Conservation (phyloP, 73 alveolate genomes). For the Tetrahymena elliotti region DNA sequence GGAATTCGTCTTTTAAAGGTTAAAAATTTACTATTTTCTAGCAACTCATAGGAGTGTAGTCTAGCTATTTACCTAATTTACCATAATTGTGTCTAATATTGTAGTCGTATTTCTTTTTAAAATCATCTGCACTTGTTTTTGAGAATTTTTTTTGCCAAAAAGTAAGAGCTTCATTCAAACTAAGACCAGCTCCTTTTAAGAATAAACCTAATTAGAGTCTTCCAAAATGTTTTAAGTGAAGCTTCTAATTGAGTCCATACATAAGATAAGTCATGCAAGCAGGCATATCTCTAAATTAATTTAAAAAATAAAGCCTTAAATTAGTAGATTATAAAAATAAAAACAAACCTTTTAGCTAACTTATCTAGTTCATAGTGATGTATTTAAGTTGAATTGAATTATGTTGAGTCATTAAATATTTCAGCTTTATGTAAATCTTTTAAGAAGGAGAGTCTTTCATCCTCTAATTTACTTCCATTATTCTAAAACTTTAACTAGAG, state of each 20-base stretch:
- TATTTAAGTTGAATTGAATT: not conserved
- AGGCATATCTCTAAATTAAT: conserved; percentile 51
- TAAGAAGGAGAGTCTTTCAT: not conserved
- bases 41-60: conserved; percentile 85
- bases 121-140: conserved; percentile 69
- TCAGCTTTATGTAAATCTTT: not conserved
- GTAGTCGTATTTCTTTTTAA: conserved; percentile 78
- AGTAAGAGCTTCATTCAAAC: conserved; percentile 69
- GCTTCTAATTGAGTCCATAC: conserved; percentile 58
- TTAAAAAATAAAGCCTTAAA: no score
- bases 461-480: not conserved
- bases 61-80: conserved; percentile 79
- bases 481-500: not conserved
- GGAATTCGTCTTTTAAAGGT: conserved; percentile 84
- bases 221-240: conserved; percentile 86
- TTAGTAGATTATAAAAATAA: not conserved
- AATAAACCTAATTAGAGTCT: conserved; percentile 82
- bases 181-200: conserved; percentile 83
- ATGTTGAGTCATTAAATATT: not conserved
- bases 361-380: not conserved
- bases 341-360: not conserved
- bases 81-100: conserved; percentile 88
- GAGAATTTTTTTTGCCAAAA: conserved; percentile 82
- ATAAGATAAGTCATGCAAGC: conserved; percentile 85
- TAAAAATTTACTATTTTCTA: conserved; percentile 59